Evolutionary conservation across 768 basidiomycete species (phyloP).

Genomic region (Wakefieldia striispora): DNA sequence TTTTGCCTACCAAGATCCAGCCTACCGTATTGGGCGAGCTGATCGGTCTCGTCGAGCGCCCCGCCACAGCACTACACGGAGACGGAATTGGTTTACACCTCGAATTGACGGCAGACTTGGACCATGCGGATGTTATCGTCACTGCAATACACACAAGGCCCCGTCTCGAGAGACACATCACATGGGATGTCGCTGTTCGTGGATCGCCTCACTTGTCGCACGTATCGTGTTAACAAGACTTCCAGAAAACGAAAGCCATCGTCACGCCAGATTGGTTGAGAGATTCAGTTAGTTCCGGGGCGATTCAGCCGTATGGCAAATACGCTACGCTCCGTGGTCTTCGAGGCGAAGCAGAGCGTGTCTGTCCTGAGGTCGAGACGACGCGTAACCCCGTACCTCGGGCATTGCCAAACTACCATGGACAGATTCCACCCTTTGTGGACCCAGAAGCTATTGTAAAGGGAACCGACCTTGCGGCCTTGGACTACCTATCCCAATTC

Average conservation of each 20-base stretch:
- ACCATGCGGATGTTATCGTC: constrained; percentile 62
- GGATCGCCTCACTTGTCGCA: background rate
- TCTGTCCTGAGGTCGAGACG: constrained; percentile 37
- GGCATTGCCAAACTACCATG: background rate
- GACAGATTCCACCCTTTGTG: background rate
- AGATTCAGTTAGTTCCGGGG: constrained; percentile 49
- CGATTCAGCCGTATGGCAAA: constrained; percentile 46
- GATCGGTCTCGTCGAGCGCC: constrained; percentile 23
- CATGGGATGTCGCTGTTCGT: constrained; percentile 65
- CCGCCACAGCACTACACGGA: background rate
- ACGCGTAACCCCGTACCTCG: background rate
- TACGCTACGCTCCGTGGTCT: constrained; percentile 59
- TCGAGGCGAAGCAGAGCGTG: constrained; percentile 42
- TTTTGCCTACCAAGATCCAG: constrained; percentile 34
- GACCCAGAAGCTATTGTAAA: constrained; percentile 22
- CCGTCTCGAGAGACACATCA: constrained; percentile 67
- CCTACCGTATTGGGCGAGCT: constrained; percentile 22
- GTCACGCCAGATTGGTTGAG: constrained; percentile 73
- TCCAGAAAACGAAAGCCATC: constrained; percentile 62
- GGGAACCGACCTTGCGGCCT: constrained; percentile 12
- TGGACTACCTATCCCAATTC: constrained; percentile 40
- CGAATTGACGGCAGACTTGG: constrained; percentile 37
- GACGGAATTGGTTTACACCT: constrained; percentile 15
- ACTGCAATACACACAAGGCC: constrained; percentile 64
- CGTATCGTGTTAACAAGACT: background rate